Base-by-base conservation (phyloP, 768 basidiomycete species). In the Pulveroboletus sp. region DNA sequence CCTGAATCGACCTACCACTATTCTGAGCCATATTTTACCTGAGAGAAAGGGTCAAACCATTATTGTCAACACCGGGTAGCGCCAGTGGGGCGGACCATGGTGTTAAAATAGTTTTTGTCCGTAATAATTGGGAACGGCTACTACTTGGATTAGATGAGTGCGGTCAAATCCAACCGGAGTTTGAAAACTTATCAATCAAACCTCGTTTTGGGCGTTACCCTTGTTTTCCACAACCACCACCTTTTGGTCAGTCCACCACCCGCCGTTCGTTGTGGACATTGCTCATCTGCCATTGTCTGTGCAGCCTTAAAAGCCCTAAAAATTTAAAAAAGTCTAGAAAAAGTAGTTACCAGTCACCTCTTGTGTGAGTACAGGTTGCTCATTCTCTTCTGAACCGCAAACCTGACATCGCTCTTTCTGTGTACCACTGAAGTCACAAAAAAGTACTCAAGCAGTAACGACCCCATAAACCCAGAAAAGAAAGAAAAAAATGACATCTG, bases 391-490 rank as follows among this genome's bases (percentile, higher is more conserved):
- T 47, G 43, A 52, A 29, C 19, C 50, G 50, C 43, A 47, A 42
- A 44, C 52, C 59, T 45, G n/a, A n/a, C 46, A 57, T 42, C 34
- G 46, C 42, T 49, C 50, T 52, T 51, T 49, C 48, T 38, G n/a
- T n/a, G n/a, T n/a, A n/a, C 37, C 35, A 19, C 41, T 33, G 21
- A 62, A 83, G 79, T 76, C 72, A 69, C 74, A 84, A 85, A 87
- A 88, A 90, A 87, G 79, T 76, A 72, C 77, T 84, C 79, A 88
- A 88, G 83, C 87, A 91, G 88, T 91, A 91, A 91, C 88, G 88
- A 91, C 85, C 79, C 69, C 73, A 72, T 70, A 77, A 76, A 69
- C 55, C 55, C 62, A 69, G 63, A 79, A 81, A 79, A 72, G 65
- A 35, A 48, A 38, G 39, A 34, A 14, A 51, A 66, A 66, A 45